phyloP scores from a whole-genome alignment of 108 stramenopile genomes.

The Stephanodiscus triporus region DNA sequence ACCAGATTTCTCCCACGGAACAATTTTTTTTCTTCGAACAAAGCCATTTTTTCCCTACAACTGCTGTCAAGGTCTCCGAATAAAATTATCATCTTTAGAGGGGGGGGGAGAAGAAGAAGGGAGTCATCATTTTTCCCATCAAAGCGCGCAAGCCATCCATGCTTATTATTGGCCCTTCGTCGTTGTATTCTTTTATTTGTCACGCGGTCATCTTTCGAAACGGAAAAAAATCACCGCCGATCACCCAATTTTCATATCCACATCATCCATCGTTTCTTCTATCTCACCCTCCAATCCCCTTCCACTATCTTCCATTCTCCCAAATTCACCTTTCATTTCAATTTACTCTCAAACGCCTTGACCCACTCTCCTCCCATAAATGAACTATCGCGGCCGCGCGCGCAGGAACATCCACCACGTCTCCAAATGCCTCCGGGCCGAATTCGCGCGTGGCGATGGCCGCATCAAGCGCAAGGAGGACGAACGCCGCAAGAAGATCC shows the following conservation, averaged over 20 bases:
- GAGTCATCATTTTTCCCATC: no score
- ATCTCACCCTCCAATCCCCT: conserved; percentile 7
- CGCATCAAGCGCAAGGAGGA: conserved; percentile 91
- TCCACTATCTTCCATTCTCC: conserved; percentile 15
- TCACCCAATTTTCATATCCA: background rate
- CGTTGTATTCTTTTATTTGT: background rate
- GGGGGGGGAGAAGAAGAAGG: no score
- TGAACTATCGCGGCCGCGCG: no score
- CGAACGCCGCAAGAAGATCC: conserved; percentile 86
- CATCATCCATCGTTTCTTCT: conserved; percentile 3
- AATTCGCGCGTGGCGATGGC: conserved; percentile 90
- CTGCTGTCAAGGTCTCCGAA: no score
- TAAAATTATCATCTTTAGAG: no score
- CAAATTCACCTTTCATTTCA: conserved; percentile 1
- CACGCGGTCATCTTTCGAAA: background rate
- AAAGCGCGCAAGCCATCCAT: no score
- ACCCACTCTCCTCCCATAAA: conserved; percentile 20
- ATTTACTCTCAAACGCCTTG: no score
- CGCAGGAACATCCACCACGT: conserved; percentile 71
- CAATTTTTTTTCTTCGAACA: no score
- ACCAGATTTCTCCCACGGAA: no score
- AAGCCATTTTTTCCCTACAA: no score
- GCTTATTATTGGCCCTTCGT: no score
- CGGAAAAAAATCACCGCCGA: background rate
- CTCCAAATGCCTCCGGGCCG: conserved; percentile 76